Percentiles rank a stretch among this genome's conserved stretches.
Conservation (phyloP, 140 eudicot genomes). For the Stevia rebaudiana region DNA sequence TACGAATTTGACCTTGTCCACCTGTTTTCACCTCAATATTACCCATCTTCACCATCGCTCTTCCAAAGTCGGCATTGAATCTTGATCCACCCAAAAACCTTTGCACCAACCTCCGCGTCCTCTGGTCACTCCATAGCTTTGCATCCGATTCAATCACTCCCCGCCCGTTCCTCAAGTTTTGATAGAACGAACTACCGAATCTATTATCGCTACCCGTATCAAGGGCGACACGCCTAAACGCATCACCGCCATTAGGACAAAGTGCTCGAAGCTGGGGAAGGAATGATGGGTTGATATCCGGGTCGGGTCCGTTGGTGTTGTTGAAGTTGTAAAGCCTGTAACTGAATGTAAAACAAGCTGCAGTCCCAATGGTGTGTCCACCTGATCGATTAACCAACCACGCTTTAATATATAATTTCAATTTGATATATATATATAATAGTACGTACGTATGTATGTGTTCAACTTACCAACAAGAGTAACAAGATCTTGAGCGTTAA, state of each 20-base stretch:
- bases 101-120: conserved; percentile 41
- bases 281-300: conserved; percentile 41
- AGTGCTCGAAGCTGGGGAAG: conserved; percentile 47
- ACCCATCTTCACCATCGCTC: conserved; percentile 63
- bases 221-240: conserved; percentile 35
- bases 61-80: conserved; percentile 42
- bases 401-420: neutral
- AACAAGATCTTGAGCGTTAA: conserved; percentile 61
- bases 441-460: neutral
- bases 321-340: conserved; percentile 57
- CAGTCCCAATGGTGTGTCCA: conserved; percentile 65
- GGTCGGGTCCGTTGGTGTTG: conserved; percentile 44
- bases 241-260: conserved; percentile 50
- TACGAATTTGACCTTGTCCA: conserved; percentile 46
- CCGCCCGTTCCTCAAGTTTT: conserved; percentile 44
- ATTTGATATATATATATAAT: neutral
- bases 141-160: conserved; percentile 75
- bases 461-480: conserved; percentile 63
- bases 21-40: conserved; percentile 51
- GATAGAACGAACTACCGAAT: conserved; percentile 47
- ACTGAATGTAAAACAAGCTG: conserved; percentile 46
- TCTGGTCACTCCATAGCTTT: conserved; percentile 43
- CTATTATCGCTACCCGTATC: conserved; percentile 51
- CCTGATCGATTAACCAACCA: too few relatives aligned
- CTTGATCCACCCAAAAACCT: conserved; percentile 47